phyloP scores from a whole-genome alignment of 1,139 yeast genomes.

The Hansenula anomala region DNA sequence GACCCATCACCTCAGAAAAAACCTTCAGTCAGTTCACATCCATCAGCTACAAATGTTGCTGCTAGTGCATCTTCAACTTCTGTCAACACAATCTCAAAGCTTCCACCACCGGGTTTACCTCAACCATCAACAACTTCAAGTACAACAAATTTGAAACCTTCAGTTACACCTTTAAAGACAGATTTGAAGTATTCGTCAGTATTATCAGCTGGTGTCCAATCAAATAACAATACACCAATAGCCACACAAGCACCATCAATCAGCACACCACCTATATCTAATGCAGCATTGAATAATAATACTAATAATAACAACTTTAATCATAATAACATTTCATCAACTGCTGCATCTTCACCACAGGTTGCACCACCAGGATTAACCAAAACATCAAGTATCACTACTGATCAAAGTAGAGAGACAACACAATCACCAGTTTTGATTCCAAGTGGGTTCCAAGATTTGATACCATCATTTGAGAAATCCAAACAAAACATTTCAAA shows the following conservation, averaged over 20 bases:
- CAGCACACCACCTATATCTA: not conserved
- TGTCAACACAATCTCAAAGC: constrained; percentile 1
- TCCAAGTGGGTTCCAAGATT: constrained; percentile 30
- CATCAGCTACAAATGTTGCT: constrained; percentile 3
- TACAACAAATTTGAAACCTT: constrained; percentile 20
- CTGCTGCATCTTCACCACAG: constrained; percentile 1
- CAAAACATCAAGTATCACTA: not conserved
- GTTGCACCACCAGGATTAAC: constrained; percentile 3
- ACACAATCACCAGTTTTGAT: constrained; percentile 7
- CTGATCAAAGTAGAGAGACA: constrained; percentile 6
- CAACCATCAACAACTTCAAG: constrained; percentile 3
- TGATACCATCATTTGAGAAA: constrained; percentile 39
- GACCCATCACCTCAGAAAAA: constrained; percentile 14
- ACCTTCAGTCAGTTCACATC: constrained; percentile 7
- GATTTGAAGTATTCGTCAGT: constrained; percentile 72
- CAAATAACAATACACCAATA: constrained; percentile 20
- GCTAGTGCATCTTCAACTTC: constrained; percentile 10
- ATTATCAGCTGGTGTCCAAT: constrained; percentile 40
- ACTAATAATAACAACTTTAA: not conserved
- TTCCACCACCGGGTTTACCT: not conserved
- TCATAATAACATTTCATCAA: constrained; percentile 9
- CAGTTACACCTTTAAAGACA: constrained; percentile 39
- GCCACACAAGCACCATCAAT: constrained; percentile 4
- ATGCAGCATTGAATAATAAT: not conserved
- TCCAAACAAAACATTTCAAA: constrained; percentile 38